Percentiles rank a stretch among this genome's conserved stretches.
These are phyloP conservation scores for Fraxinus sp. DNA, from an alignment of 305 asterid genomes.

Conservation along the genomic window DNA sequence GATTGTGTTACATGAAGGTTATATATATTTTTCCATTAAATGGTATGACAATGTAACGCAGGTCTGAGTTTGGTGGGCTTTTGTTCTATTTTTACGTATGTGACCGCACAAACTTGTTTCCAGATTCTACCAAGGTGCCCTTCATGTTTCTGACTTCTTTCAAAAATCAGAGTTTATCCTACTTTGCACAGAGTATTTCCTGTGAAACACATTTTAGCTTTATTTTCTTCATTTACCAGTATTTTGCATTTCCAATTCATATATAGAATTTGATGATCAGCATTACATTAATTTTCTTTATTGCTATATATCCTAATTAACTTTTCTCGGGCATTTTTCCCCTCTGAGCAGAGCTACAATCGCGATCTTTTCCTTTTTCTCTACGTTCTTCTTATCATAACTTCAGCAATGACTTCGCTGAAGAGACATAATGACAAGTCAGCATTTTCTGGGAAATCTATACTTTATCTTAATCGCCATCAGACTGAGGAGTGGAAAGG, in stretches of 20 bases:
- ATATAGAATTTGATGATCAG: not conserved
- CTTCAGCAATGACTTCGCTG: constrained; percentile 82
- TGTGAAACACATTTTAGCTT: not conserved
- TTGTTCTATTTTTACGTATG: constrained; percentile 77
- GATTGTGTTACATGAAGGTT: constrained; percentile 14
- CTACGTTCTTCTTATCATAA: constrained; percentile 77
- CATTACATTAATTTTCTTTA: constrained; percentile 5
- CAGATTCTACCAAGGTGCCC: constrained; percentile 78
- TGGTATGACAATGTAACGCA: constrained; percentile 37
- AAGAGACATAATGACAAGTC: constrained; percentile 87
- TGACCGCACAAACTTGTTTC: constrained; percentile 81
- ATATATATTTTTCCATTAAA: constrained; percentile 18
- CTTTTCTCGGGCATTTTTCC: constrained; percentile 21
- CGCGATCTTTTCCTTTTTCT: constrained; percentile 89
- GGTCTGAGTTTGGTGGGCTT: constrained; percentile 92
- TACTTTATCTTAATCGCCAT: constrained; percentile 89
- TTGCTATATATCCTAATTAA: not conserved
- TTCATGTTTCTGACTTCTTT: constrained; percentile 25
- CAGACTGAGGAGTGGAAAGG: constrained; percentile 99
- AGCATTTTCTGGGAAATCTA: constrained; percentile 72
- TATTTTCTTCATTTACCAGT: not conserved
- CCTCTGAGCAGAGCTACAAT: constrained; percentile 74
- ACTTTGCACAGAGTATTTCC: not conserved
- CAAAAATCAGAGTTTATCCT: not conserved
- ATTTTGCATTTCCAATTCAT: constrained; percentile 1